Evolutionary conservation across 106 monocot species (phyloP).

Genomic region (Dendrobium catenatum): DNA sequence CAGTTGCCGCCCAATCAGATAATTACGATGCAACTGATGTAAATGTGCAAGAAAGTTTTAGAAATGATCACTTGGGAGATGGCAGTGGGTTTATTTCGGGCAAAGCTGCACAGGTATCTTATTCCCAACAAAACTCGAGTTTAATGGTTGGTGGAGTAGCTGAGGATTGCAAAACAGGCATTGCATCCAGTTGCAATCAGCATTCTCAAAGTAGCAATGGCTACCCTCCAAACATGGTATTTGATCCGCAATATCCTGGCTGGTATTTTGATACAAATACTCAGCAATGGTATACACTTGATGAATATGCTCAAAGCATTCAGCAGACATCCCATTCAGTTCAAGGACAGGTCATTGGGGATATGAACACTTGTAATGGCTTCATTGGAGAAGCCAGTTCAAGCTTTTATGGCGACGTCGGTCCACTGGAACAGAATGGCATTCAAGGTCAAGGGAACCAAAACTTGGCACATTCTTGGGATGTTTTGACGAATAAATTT

Average conservation of each 20-base stretch:
- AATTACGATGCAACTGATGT: conserved; percentile 9
- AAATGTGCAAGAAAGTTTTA: conserved; percentile 8
- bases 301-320: conserved; percentile 47
- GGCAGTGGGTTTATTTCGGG: conserved; percentile 2
- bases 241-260: conserved; percentile 86
- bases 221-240: conserved; percentile 89
- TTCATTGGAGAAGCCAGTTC: conserved; percentile 10
- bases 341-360: conserved; percentile 17
- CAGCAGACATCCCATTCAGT: conserved; percentile 14
- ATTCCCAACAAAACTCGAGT: conserved; percentile 37
- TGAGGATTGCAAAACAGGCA: conserved; percentile 22
- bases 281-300: conserved; percentile 72
- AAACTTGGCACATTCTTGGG: conserved; percentile 13
- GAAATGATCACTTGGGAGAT: background rate
- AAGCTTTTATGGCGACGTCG: background rate
- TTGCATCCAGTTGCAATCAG: conserved; percentile 28
- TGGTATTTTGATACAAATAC: conserved; percentile 89
- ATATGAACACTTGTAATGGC: conserved; percentile 17
- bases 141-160: conserved; percentile 23
- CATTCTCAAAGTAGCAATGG: conserved; percentile 22
- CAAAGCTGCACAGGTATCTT: conserved; percentile 25
- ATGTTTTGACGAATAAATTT: conserved; percentile 17
- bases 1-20: conserved; percentile 14
- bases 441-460: background rate
- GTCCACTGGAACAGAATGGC: background rate